Evolutionary conservation across 2,329 filamentous ascomycete species (phyloP).

Genomic region (Botrytis paeoniae): DNA sequence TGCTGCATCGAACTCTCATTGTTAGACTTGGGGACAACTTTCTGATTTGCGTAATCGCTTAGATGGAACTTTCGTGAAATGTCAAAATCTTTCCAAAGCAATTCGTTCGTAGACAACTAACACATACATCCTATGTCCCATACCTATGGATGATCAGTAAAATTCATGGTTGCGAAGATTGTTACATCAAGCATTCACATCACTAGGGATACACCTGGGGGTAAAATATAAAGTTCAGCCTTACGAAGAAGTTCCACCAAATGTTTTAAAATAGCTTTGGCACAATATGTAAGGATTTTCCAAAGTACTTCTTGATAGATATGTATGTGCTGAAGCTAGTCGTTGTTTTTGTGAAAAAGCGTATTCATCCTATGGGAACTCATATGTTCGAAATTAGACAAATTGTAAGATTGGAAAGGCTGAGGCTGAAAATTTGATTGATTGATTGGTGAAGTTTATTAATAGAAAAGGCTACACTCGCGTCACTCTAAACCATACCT

Average conservation of each 20-base stretch:
- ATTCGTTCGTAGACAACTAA: neutral
- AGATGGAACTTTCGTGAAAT: neutral
- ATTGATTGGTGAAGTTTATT: constrained; percentile 18
- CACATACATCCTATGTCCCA: too few relatives aligned
- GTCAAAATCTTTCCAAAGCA: neutral
- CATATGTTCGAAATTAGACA: neutral
- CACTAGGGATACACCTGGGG: constrained; percentile 1
- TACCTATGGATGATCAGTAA: neutral
- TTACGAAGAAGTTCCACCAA: constrained; percentile 1
- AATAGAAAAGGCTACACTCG: constrained; percentile 19
- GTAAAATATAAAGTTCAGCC: constrained; percentile 11
- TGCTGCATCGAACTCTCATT: constrained; percentile 9
- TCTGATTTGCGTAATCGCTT: neutral
- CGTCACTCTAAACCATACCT: constrained; percentile 17
- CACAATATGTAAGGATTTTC: neutral
- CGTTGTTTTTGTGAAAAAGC: neutral
- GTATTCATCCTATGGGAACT: neutral
- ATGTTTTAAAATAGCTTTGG: constrained; percentile 1
- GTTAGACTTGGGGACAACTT: neutral
- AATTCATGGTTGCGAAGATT: neutral
- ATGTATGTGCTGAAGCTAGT: neutral
- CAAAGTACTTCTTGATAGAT: neutral
- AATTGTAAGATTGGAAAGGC: neutral
- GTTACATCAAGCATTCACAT: neutral
- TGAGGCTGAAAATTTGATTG: constrained; percentile 15